Conservation (phyloP, 73 alveolate species). For the Tetrahymena borealis region DNA sequence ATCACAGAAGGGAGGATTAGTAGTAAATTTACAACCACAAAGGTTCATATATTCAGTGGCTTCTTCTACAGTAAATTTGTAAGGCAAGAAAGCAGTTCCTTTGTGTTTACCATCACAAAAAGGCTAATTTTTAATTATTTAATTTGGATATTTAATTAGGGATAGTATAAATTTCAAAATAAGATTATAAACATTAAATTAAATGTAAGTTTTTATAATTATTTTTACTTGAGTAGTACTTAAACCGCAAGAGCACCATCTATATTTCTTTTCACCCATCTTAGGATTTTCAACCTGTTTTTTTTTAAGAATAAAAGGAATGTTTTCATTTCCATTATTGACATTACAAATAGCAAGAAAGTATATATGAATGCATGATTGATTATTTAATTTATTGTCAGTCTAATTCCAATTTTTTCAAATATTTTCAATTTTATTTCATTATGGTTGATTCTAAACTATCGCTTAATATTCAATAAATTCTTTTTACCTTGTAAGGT, state of each 20-base stretch:
- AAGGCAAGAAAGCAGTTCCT: constrained; percentile 60
- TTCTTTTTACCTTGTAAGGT: neutral
- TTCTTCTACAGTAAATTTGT: constrained; percentile 63
- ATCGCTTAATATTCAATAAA: neutral
- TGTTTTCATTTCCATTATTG: neutral
- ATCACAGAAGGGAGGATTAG: constrained; percentile 66
- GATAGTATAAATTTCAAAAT: too few relatives aligned
- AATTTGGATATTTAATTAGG: too few relatives aligned
- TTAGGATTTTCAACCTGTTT: constrained; percentile 38
- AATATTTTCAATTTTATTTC: too few relatives aligned
- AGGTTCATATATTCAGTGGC: constrained; percentile 41
- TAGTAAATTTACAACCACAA: constrained; percentile 73
- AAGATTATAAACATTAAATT: neutral
- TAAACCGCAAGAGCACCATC: constrained; percentile 67
- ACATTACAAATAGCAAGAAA: neutral
- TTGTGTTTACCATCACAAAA: constrained; percentile 62
- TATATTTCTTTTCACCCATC: constrained; percentile 52
- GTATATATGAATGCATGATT: neutral
- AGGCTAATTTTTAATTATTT: constrained; percentile 48
- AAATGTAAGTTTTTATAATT: neutral
- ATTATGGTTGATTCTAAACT: neutral
- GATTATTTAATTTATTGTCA: too few relatives aligned
- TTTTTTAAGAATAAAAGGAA: neutral
- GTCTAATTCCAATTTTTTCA: too few relatives aligned
- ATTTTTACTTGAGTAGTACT: constrained; percentile 16